A percentile compares a stretch with the other conserved stretches of the same genome.
Conservation (phyloP, 108 stramenopile genomes). For the Cyclotella baltica region DNA sequence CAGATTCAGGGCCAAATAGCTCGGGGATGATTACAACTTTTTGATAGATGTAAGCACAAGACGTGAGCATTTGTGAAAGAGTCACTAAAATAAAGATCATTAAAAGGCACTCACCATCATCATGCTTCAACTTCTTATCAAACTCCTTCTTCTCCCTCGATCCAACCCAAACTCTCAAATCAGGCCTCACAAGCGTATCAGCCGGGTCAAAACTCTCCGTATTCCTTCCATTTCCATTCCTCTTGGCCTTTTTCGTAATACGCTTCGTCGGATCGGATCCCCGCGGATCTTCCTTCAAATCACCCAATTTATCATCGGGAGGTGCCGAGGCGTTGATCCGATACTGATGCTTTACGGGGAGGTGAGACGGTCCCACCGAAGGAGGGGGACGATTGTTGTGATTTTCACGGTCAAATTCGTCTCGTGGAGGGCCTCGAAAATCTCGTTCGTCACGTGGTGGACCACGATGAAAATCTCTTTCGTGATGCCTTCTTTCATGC, state of each 20-base stretch:
- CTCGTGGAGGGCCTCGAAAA: not conserved
- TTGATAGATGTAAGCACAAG: not conserved
- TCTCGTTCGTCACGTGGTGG: not conserved
- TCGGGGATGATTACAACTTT: conserved; percentile 85
- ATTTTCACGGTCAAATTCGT: not conserved
- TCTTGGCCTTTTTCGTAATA: conserved; percentile 59
- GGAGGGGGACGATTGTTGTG: not conserved
- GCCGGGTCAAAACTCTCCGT: conserved; percentile 82
- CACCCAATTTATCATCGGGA: conserved; percentile 37
- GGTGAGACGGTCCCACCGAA: conserved; percentile 5
- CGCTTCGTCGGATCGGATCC: conserved; percentile 60
- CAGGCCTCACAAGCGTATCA: conserved; percentile 79
- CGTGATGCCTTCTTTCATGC: not conserved
- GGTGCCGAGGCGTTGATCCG: conserved; percentile 28
- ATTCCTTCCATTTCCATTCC: conserved; percentile 60
- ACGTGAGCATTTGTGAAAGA: not conserved
- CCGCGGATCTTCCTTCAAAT: conserved; percentile 57
- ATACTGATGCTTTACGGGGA: conserved; percentile 10
- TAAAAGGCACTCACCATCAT: conserved; percentile 66
- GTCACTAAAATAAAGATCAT: conserved; percentile 3
- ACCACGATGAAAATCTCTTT: not conserved
- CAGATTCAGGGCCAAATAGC: conserved; percentile 74
- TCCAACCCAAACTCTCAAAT: conserved; percentile 68
- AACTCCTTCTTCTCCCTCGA: conserved; percentile 16
- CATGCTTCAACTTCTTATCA: conserved; percentile 68